Base-by-base conservation (phyloP, 2,329 filamentous ascomycete species). In the Colletotrichum caudatum region DNA sequence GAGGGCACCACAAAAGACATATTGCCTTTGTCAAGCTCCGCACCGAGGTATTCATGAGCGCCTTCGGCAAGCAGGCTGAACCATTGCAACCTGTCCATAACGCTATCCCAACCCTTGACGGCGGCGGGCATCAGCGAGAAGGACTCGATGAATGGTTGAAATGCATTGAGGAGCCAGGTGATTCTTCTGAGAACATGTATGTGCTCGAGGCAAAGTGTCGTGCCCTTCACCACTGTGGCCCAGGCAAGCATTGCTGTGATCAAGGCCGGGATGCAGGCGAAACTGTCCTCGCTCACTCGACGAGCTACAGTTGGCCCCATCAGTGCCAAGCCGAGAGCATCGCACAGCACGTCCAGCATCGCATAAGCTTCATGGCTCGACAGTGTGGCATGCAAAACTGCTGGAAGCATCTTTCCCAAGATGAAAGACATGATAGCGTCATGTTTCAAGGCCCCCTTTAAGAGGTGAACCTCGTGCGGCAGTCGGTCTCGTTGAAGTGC, bases 401-500 rank as follows among this genome's bases (percentile, higher is more conserved):
- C 84, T 0, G 88, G 88, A 3, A 90, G 74, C 86, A 90, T 89
- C 60, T 82, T 85, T 37, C 80, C 78, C 37, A 89, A 65, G 67
- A 87, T 78, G 73, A 90, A 90, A 0, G 77, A 77, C 56, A 84
- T 75, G 33, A 90, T 82, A 46, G 81, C 75, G 7, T 72, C 58
- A 51, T 86, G 81, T n/a, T 77, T 79, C 84, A 89, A 84, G n/a
- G 85, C 86, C 65, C 81, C 81, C 46, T 78, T 78, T 26, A 90
- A 75, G 62, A 89, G 84, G 6, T 69, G 74, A 37, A 81, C 78
- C 75, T 89, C 86, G 7, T 85, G 82, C 7, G 76, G 76, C n/a
- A 89, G 80, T 62, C 81, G 83, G 67, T 84, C 81, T 68, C 86
- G 86, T 54, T 83, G 82, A 3, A 90, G 77, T 0, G 87, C 86